Percentiles rank a stretch among this genome's conserved stretches.
Evolutionary conservation across 2,329 filamentous ascomycete genomes (phyloP).

Genomic region (Hymenoscyphus occultus): DNA sequence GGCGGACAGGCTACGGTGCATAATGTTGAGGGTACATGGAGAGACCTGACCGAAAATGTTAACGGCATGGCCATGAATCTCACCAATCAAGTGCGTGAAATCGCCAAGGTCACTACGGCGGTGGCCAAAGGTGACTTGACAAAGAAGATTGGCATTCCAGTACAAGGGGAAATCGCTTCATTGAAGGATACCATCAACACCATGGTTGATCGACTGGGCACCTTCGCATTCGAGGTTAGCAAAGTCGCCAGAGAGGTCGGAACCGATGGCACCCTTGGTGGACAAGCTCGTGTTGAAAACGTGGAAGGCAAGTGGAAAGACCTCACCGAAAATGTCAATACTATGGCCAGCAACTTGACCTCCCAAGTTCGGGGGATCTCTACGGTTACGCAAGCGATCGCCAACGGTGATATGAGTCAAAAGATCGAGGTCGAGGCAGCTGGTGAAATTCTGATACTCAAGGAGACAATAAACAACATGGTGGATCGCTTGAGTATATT

Average conservation of each 20-base stretch:
- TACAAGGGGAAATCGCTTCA: slow-evolving; percentile 89
- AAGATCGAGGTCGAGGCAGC: slow-evolving; percentile 94
- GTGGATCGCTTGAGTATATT: slow-evolving; percentile 92
- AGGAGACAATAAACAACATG: slow-evolving; percentile 99
- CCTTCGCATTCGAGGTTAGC: slow-evolving; percentile 95
- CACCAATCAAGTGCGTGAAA: slow-evolving; percentile 95
- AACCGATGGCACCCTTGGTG: slow-evolving; percentile 90
- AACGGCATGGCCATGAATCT: slow-evolving; percentile 99
- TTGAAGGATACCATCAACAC: slow-evolving; percentile 98
- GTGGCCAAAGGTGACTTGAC: slow-evolving; percentile 92
- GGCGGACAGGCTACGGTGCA: slow-evolving; percentile 95
- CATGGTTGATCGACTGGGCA: slow-evolving; percentile 96
- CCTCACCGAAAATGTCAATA: slow-evolving; percentile 86
- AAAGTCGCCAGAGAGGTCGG: slow-evolving; percentile 94
- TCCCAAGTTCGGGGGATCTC: slow-evolving; percentile 85
- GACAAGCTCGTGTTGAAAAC: slow-evolving; percentile 89
- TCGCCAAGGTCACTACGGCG: slow-evolving; percentile 92
- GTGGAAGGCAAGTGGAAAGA: slow-evolving; percentile 99
- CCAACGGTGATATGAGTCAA: slow-evolving; percentile 91
- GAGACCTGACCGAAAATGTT: slow-evolving; percentile 90
- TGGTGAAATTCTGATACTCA: slow-evolving; percentile 89
- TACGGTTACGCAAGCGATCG: slow-evolving; percentile 90
- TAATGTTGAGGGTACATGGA: slow-evolving; percentile 96
- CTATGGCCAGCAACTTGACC: slow-evolving; percentile 66
- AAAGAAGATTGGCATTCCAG: slow-evolving; percentile 93